Conservation (phyloP, 1,284 basidiomycete species). For the Melampsora larici-populina region DNA sequence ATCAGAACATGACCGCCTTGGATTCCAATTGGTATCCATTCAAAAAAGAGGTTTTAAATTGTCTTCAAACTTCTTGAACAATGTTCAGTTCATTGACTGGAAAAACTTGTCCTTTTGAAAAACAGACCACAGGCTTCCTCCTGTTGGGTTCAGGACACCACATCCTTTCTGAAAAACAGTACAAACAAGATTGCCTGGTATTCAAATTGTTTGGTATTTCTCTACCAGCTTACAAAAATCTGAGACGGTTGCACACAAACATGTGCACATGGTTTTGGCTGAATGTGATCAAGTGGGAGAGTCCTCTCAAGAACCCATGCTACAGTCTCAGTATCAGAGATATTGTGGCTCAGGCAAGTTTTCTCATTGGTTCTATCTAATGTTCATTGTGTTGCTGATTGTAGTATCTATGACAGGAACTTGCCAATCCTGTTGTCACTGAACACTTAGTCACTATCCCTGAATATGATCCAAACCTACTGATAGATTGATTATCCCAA, state of each 20-base stretch:
- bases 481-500: constrained; percentile 7
- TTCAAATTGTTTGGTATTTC: not conserved
- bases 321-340: not conserved
- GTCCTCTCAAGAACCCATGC: not conserved
- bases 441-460: not conserved
- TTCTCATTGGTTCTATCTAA: no score
- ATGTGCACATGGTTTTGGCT: not conserved
- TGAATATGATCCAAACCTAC: not conserved
- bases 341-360: not conserved
- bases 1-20: no score
- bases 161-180: not conserved
- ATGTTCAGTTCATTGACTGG: no score
- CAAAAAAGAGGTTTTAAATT: no score
- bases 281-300: not conserved
- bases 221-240: not conserved
- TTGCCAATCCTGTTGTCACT: constrained; percentile 3
- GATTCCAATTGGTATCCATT: no score
- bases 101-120: no score
- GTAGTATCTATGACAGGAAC: not conserved
- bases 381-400: not conserved
- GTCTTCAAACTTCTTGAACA: no score
- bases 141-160: no score
- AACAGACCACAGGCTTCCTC: no score
- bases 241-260: not conserved
- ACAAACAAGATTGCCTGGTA: not conserved